Base-by-base conservation (phyloP, 192 early-diverging fungal species). In the Lunasporangiospora selenospora region DNA sequence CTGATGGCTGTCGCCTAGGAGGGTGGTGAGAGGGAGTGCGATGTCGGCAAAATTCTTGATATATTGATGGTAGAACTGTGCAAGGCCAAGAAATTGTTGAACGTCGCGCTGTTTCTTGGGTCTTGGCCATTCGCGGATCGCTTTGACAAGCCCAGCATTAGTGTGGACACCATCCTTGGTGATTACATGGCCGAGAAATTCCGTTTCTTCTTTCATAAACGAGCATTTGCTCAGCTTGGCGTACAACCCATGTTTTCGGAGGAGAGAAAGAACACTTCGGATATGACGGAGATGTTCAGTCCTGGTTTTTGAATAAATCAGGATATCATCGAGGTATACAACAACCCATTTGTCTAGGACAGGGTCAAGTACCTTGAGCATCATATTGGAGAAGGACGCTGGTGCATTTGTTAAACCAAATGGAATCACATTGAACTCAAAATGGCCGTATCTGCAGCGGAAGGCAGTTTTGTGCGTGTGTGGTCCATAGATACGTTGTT, bases 361-460 rank as follows among this genome's bases (percentile, higher is more conserved):
- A 16, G 71, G 62, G 0, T 43, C 32, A 11, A 88, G 54, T 6
- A 84, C 46, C 11, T 54, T 53, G 42, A 67, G 77, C 61, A 84
- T 83, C 5, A 82, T 47, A 1, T 27, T 37, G 49, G 79, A 78
- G 63, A 85, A 89, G 1, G 78, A 75, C 0, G 84, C 83, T 0
- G 86, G 88, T 0, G 82, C 80, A 54, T 86, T 87, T n/a, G 75
- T 78, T 1, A 90, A 58, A 0, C 88, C 90, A 53, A 88, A 87
- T 0, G 87, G 86, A 55, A 92, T 75, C 11, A 88, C 83, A 1
- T 65, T 45, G 33, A 79, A 87, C 50, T 88, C 67, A 21, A 34
- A 92, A 10, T 59, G 76, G 2, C 69, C 65, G 24, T 69, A 69
- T n/a, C 29, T 27, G 13, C 38, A 52, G 7, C 34, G 40, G 24